phyloP scores from a whole-genome alignment of 441 rosid genomes.

The Biscutella laevigata region DNA sequence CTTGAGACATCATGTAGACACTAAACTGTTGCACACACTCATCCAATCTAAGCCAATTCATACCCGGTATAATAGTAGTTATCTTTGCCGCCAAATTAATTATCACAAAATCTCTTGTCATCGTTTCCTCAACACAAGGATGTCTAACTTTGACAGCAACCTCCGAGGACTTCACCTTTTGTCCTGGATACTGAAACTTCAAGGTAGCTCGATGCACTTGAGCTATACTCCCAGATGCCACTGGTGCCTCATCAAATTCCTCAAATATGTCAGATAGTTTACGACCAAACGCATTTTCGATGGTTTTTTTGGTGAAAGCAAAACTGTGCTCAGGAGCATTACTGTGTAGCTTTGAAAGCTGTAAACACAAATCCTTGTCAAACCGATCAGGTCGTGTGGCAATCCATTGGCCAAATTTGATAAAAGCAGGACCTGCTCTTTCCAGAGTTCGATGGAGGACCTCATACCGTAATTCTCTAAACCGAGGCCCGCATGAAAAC shows the following conservation, averaged over 20 bases:
- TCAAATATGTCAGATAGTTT: constrained; percentile 43
- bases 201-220: constrained; percentile 53
- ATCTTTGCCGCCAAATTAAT: constrained; percentile 40
- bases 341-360: constrained; percentile 51
- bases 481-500: constrained; percentile 31
- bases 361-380: constrained; percentile 41
- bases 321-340: constrained; percentile 61
- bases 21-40: constrained; percentile 59
- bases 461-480: constrained; percentile 32
- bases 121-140: constrained; percentile 53
- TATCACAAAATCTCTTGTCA: constrained; percentile 45
- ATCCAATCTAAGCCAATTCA: constrained; percentile 53
- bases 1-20: constrained; percentile 57
- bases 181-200: constrained; percentile 45
- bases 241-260: constrained; percentile 46
- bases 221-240: constrained; percentile 62
- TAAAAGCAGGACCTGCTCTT: constrained; percentile 59
- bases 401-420: constrained; percentile 63
- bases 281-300: constrained; percentile 53
- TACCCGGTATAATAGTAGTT: constrained; percentile 38
- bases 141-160: constrained; percentile 67
- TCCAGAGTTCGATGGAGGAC: constrained; percentile 42
- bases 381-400: constrained; percentile 57
- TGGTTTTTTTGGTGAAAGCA: constrained; percentile 37
- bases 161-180: constrained; percentile 32